Evolutionary conservation across 768 basidiomycete genomes (phyloP).

Genomic region (Tylopilus intermedius): DNA sequence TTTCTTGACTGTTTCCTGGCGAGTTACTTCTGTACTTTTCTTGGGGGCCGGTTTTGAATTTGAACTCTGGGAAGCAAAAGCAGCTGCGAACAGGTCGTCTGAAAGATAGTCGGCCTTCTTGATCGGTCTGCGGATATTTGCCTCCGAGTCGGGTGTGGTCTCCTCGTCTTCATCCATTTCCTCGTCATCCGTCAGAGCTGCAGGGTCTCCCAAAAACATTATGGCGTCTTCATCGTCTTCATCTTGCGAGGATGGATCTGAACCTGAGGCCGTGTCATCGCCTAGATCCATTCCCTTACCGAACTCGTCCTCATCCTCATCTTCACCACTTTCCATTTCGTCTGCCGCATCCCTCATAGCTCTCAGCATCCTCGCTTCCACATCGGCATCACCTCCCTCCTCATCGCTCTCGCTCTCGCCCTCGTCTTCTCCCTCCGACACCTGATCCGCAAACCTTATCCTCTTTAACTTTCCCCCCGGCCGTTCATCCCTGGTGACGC

Average conservation of each 20-base stretch:
- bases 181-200: constrained; percentile 17
- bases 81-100: constrained; percentile 59
- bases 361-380: constrained; percentile 25
- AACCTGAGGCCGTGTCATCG: too few relatives aligned
- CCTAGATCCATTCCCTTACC: too few relatives aligned
- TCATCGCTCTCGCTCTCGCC: constrained; percentile 23
- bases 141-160: not conserved
- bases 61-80: constrained; percentile 38
- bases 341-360: constrained; percentile 27
- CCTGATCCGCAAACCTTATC: constrained; percentile 9
- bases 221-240: constrained; percentile 13
- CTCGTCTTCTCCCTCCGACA: constrained; percentile 16
- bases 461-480: constrained; percentile 14
- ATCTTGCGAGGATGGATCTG: too few relatives aligned
- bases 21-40: constrained; percentile 22
- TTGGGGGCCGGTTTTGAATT: constrained; percentile 9
- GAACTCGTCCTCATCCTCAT: too few relatives aligned
- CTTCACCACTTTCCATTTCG: constrained; percentile 18
- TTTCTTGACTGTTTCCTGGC: constrained; percentile 23
- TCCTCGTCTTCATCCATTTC: constrained; percentile 13
- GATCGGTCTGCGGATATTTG: constrained; percentile 10
- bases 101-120: constrained; percentile 53
- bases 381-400: constrained; percentile 23
- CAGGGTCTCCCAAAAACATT: constrained; percentile 11
- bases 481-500: constrained; percentile 11